Base-by-base conservation (phyloP, 495 filamentous ascomycete genomes). In the Penicillium longicatenatum region DNA sequence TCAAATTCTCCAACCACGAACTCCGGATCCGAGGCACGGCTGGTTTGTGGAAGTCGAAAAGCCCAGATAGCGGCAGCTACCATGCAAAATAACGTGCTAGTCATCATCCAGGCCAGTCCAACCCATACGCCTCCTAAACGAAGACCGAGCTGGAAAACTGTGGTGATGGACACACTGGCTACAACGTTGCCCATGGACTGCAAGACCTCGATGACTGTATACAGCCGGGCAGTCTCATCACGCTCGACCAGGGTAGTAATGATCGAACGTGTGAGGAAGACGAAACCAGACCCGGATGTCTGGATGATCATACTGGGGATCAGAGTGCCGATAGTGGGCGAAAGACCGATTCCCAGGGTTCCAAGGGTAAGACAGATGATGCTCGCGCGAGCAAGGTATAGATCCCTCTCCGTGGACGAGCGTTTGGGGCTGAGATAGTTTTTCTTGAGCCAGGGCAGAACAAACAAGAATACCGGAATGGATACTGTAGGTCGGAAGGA, bases 111-210 rank as follows among this genome's bases (percentile, higher is more conserved):
- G 1, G 81, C 81, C 51, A 85, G 61, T 11, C 81, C 81, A 41
- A 75, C 70, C 82, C 81, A 85, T 5, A 74, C 29, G 0, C 81
- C 83, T 3, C 75, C 78, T 16, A 79, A 55, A 12, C 69, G 59
- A 51, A 85, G 49, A 1, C 84, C 84, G 6, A 74, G 47, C 46
- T 79, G 76, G 58, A 88, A 86, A 21, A 80, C 73, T 30, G 70
- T 70, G 0, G 84, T 85, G 52, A 85, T 72, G 0, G 80, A 65
- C 0, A 84, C 69, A 16, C 81, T 81, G 3, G 79, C 83, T 24
- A 81, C 70, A 21, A 87, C 74, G n/a, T 73, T 74, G 14, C 83
- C 82, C 21, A 82, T 49, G 0, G 79, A 79, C 59, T 87, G 83
- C 14, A 83, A 58, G 11, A 86, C 77, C 57, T 79, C 80, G 50